Evolutionary conservation across 441 rosid species (phyloP).

Genomic region (Pelargonium fulgidum): DNA sequence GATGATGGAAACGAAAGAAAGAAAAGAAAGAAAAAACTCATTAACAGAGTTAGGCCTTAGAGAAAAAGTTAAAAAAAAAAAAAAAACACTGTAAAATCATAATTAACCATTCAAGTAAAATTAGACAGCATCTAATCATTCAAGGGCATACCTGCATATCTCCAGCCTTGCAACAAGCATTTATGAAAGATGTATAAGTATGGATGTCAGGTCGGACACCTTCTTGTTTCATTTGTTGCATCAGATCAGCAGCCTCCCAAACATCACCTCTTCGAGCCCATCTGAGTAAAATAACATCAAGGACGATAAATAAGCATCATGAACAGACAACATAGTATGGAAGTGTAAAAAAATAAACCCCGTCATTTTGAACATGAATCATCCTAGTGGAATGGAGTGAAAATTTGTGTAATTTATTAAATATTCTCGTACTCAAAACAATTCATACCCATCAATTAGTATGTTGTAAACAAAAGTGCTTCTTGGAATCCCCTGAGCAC

Average conservation of each 20-base stretch:
- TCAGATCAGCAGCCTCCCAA: slow-evolving; percentile 95
- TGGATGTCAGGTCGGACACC: slow-evolving; percentile 84
- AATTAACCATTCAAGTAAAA: too few relatives aligned
- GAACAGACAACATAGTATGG: neutral
- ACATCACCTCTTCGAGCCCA: slow-evolving; percentile 99
- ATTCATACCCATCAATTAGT: slow-evolving; percentile 76
- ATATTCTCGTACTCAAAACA: neutral
- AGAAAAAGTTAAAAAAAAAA: too few relatives aligned
- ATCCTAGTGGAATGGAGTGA: neutral
- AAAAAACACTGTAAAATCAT: too few relatives aligned
- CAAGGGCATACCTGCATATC: slow-evolving; percentile 66
- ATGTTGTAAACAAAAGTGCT: slow-evolving; percentile 81
- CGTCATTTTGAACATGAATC: neutral
- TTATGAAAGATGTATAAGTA: slow-evolving; percentile 86
- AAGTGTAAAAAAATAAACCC: neutral
- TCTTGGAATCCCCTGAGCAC: slow-evolving; percentile 61
- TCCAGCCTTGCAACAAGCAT: slow-evolving; percentile 94
- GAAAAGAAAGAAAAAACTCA: too few relatives aligned
- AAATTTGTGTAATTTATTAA: slow-evolving; percentile 1
- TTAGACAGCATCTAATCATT: neutral
- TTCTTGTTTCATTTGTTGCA: slow-evolving; percentile 85
- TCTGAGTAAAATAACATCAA: slow-evolving; percentile 30
- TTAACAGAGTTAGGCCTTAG: too few relatives aligned
- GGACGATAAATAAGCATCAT: neutral
- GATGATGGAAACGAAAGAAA: too few relatives aligned